Conservation (phyloP, 2,329 filamentous ascomycete genomes). For the Alternaria angustiovoidea region DNA sequence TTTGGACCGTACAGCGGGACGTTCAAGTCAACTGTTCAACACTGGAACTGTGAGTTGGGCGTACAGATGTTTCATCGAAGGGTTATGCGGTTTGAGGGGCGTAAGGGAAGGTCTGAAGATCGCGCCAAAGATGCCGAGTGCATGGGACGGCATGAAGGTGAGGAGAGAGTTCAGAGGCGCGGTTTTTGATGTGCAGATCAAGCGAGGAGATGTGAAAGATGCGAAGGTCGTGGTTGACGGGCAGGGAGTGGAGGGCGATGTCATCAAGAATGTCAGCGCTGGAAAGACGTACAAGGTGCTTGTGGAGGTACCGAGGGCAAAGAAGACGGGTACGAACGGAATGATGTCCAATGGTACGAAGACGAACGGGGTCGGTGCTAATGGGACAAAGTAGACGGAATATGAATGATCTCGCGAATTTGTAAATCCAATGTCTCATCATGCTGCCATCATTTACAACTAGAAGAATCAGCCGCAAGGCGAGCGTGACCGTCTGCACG, state of each 20-base stretch:
- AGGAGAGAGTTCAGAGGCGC: conserved; percentile 61
- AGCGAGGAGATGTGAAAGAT: conserved; percentile 51
- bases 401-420: not conserved
- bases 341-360: conserved; percentile 1
- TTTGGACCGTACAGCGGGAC: conserved; percentile 57
- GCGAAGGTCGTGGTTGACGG: conserved; percentile 54
- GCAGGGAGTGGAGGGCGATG: conserved; percentile 50
- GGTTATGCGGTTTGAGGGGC: conserved; percentile 63
- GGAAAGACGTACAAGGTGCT: conserved; percentile 58
- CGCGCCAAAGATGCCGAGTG: conserved; percentile 60
- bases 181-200: conserved; percentile 58
- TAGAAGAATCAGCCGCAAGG: not conserved
- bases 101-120: conserved; percentile 58
- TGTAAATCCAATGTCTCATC: not conserved
- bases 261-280: conserved; percentile 54
- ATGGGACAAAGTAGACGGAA: not conserved
- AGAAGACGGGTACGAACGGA: not conserved
- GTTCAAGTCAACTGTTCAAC: conserved; percentile 66
- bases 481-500: too few species aligned
- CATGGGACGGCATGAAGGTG: conserved; percentile 60
- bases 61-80: conserved; percentile 64
- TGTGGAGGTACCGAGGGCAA: conserved; percentile 47
- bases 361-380: not conserved
- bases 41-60: conserved; percentile 67
- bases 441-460: too few species aligned